A percentile compares a stretch with the other conserved stretches of the same genome.
These are phyloP conservation scores for Sclerotinia subarctica DNA, from an alignment of 2,329 filamentous ascomycete genomes.

Conservation along the genomic window DNA sequence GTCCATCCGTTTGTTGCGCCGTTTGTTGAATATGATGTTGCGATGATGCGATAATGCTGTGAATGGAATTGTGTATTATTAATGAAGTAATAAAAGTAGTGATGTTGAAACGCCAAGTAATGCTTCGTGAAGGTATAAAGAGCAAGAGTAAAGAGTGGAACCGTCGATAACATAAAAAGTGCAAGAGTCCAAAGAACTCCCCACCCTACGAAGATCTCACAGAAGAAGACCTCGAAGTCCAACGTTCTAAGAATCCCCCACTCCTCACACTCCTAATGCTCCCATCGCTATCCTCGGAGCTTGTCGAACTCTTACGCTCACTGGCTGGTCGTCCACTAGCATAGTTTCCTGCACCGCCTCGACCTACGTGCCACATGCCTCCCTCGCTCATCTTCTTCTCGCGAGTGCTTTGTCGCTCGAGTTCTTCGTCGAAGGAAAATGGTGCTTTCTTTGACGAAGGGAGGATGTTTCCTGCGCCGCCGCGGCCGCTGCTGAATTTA, in stretches of 20 bases:
- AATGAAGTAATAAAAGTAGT: neutral
- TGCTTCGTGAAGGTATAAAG: neutral
- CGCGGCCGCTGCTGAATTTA: conserved; percentile 35
- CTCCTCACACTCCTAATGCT: conserved; percentile 4
- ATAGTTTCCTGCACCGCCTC: conserved; percentile 38
- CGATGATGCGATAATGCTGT: neutral
- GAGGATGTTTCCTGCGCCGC: conserved; percentile 39
- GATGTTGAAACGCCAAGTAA: conserved; percentile 6
- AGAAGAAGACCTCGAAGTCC: conserved; percentile 7
- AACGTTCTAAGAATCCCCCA: conserved; percentile 7
- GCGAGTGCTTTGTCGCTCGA: conserved; percentile 34
- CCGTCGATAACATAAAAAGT: neutral
- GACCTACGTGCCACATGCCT: conserved; percentile 34
- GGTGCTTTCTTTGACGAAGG: conserved; percentile 31
- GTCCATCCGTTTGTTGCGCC: conserved; percentile 1
- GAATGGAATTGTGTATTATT: neutral
- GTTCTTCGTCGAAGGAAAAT: conserved; percentile 39
- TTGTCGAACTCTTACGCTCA: conserved; percentile 14
- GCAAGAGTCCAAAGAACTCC: neutral
- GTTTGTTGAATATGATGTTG: neutral
- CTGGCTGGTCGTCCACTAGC: neutral
- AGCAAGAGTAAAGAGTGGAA: neutral
- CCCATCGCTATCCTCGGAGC: conserved; percentile 2
- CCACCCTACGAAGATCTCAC: neutral
- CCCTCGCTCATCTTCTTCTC: conserved; percentile 33